Evolutionary conservation across 2,329 filamentous ascomycete genomes (phyloP).

Genomic region (Botrytis pseudocinerea): DNA sequence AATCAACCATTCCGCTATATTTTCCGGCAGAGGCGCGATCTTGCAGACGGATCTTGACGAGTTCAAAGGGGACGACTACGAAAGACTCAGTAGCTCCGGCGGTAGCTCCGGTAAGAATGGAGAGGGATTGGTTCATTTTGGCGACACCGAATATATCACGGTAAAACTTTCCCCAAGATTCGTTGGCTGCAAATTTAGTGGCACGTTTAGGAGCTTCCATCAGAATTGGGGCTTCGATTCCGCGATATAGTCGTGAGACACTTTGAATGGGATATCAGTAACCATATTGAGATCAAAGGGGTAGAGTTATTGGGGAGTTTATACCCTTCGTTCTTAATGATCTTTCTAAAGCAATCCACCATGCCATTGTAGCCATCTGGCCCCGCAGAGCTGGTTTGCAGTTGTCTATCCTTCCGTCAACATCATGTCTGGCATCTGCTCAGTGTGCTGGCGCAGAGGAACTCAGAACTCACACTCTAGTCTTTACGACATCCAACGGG

Average conservation of each 20-base stretch:
- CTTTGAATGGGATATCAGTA: background rate
- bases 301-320: constrained; percentile 32
- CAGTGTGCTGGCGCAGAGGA: background rate
- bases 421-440: background rate
- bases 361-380: constrained; percentile 93
- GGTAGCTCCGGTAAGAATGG: constrained; percentile 88
- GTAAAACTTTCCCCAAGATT: constrained; percentile 96
- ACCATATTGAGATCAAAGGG: background rate
- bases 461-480: constrained; percentile 73
- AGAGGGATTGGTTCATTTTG: constrained; percentile 90
- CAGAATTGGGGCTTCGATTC: constrained; percentile 91
- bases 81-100: constrained; percentile 95
- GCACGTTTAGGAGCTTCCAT: constrained; percentile 98
- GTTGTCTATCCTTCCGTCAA: constrained; percentile 60
- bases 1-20: constrained; percentile 81
- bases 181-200: constrained; percentile 98
- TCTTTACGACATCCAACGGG: constrained; percentile 97
- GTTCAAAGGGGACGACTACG: constrained; percentile 96
- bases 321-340: constrained; percentile 92
- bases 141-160: constrained; percentile 78
- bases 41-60: constrained; percentile 97
- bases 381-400: constrained; percentile 79
- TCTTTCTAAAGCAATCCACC: constrained; percentile 97
- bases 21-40: constrained; percentile 91
- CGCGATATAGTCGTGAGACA: constrained; percentile 79